Base-by-base conservation (phyloP, 2,329 filamentous ascomycete species). In the Colletotrichum gigasporum region DNA sequence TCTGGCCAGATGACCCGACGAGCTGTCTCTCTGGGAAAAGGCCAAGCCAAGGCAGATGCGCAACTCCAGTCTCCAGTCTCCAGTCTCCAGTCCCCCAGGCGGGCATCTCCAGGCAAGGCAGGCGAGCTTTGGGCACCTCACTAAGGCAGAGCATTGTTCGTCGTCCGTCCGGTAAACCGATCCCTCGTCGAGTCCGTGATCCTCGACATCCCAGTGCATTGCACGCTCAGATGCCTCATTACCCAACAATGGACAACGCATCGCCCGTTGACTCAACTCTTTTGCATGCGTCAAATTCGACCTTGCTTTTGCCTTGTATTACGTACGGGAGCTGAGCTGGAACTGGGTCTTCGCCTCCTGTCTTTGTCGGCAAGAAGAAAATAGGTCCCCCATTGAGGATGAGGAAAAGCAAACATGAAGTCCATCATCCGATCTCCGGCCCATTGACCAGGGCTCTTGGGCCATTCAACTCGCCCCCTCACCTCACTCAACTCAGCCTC, bases 181-280 rank as follows among this genome's bases (percentile, higher is more conserved):
- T 65, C 56, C 35, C 35, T 30, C 62, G 28, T 55, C 16, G 20
- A 65, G 48, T 51, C 57, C 42, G 56, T 55, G 56, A 65, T 65
- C 48, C 56, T 62, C 35, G 30, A 37, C 50, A 62, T 52, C 56
- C 62, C 39, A 55, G 57, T 35, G 62, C 62, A 61, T 62, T 65
- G 62, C 28, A 56, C 35, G 34, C 41, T 50, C 41, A 35, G 62
- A 42, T 63, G 34, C 32, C 53, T n/a, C 54, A 45, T 44, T 32
- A 32, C 34, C 42, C 62, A 61, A 64, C 55, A 61, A 64, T 60
- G 55, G 48, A 61, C 56, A 50, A 35, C 48, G 50, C 56, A 62
- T 65, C 35, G 50, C 22, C 55, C 47, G 28, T 53, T n/a, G 22
- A 35, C 53, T 44, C 35, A 5, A 34, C 4, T 44, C 37, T 37